These are phyloP conservation scores for Paramyrothecium roridum DNA, from an alignment of 2,329 filamentous ascomycete genomes.

Conservation along the genomic window DNA sequence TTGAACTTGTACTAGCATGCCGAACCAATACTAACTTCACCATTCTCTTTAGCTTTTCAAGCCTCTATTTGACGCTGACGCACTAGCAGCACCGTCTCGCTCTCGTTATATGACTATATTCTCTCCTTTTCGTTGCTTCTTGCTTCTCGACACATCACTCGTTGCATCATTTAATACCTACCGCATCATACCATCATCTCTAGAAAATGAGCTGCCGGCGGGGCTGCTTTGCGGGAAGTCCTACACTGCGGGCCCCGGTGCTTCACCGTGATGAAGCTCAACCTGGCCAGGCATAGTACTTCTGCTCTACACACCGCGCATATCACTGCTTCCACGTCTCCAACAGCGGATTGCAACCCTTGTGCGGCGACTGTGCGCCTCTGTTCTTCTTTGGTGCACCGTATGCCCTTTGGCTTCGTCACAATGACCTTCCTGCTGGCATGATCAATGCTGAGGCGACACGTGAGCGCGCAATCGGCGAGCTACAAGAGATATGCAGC, in stretches of 20 bases:
- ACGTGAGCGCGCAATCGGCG: neutral
- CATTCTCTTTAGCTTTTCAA: too few relatives aligned
- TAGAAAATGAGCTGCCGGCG: slow-evolving; percentile 14
- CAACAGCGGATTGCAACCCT: slow-evolving; percentile 16
- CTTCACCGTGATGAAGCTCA: slow-evolving; percentile 11
- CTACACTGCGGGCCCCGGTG: slow-evolving; percentile 2
- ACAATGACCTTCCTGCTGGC: slow-evolving; percentile 10
- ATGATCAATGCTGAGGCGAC: slow-evolving; percentile 3
- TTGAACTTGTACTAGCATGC: too few relatives aligned
- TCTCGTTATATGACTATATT: too few relatives aligned
- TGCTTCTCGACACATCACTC: too few relatives aligned
- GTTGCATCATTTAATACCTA: too few relatives aligned
- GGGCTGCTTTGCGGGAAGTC: slow-evolving; percentile 14
- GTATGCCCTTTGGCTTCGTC: slow-evolving; percentile 15
- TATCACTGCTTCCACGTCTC: slow-evolving; percentile 21
- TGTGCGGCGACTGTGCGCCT: slow-evolving; percentile 29
- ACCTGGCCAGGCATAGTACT: slow-evolving; percentile 22
- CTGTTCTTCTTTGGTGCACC: slow-evolving; percentile 17
- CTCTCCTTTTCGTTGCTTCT: too few relatives aligned
- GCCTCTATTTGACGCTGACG: too few relatives aligned
- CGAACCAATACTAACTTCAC: too few relatives aligned
- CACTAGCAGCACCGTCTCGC: too few relatives aligned
- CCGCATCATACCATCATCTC: too few relatives aligned
- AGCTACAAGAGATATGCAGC: slow-evolving; percentile 1
- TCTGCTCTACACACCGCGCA: slow-evolving; percentile 22